Evolutionary conservation across 495 filamentous ascomycete genomes (phyloP).

Genomic region (Parathielavia hyrcaniae): DNA sequence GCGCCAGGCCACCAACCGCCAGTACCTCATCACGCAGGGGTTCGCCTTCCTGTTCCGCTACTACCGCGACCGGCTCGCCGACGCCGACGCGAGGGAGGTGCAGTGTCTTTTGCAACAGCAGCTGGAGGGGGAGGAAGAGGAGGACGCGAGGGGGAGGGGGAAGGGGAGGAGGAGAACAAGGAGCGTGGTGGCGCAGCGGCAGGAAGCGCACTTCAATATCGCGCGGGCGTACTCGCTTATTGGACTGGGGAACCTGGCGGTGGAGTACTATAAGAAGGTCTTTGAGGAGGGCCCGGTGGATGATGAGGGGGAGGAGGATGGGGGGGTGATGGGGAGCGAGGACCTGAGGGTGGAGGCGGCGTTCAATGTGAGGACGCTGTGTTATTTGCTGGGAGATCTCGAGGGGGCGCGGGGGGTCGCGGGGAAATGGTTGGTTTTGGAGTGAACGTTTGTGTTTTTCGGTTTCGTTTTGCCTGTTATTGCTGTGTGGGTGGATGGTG

Average conservation of each 20-base stretch:
- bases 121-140: too few relatives aligned
- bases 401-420: constrained; percentile 28
- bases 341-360: constrained; percentile 70
- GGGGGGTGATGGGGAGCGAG: constrained; percentile 35
- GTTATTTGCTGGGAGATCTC: constrained; percentile 32
- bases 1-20: constrained; percentile 79
- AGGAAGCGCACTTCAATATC: constrained; percentile 89
- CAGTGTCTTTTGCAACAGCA: too few relatives aligned
- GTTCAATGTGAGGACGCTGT: constrained; percentile 57
- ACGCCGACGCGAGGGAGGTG: constrained; percentile 26
- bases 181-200: constrained; percentile 43
- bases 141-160: not conserved
- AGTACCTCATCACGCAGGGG: constrained; percentile 78
- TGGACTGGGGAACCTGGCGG: constrained; percentile 69
- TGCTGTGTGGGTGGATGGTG: not conserved
- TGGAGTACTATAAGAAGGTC: constrained; percentile 60
- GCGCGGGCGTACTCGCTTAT: constrained; percentile 75
- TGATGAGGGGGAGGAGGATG: constrained; percentile 5
- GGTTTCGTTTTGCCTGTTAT: not conserved
- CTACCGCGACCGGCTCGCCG: constrained; percentile 48
- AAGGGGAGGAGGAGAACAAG: not conserved
- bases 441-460: constrained; percentile 14
- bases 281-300: constrained; percentile 22
- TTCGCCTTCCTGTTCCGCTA: constrained; percentile 76
- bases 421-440: constrained; percentile 29